These are phyloP conservation scores for Umbilicus rupestris DNA, from an alignment of 164 flowering plant species.

Conservation along the genomic window DNA sequence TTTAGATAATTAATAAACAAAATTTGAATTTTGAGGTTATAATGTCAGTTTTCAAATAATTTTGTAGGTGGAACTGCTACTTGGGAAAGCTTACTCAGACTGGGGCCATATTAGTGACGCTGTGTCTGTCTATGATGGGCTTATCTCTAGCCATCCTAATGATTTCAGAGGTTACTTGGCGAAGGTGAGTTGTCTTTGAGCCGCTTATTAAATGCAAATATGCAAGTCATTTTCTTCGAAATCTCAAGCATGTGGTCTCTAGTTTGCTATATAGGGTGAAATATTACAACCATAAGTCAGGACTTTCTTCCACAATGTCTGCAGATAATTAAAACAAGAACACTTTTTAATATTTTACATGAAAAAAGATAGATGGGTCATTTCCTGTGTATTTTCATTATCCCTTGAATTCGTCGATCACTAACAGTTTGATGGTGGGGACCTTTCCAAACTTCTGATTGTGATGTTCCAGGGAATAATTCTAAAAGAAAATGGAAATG, in stretches of 20 bases:
- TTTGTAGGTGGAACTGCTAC: slow-evolving; percentile 66
- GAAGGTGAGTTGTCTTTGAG: slow-evolving; percentile 41
- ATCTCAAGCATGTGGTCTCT: not conserved
- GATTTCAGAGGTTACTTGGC: slow-evolving; percentile 94
- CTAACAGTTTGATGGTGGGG: not conserved
- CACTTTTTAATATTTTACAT: not conserved
- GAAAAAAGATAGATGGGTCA: not conserved
- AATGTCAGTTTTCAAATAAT: not conserved
- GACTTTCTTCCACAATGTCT: not conserved
- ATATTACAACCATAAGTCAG: not conserved
- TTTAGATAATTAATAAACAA: not conserved
- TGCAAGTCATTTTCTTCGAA: not conserved
- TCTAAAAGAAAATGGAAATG: slow-evolving; percentile 69
- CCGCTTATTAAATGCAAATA: not conserved
- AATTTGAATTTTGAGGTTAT: not conserved
- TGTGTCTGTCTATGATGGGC: slow-evolving; percentile 69
- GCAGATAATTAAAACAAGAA: not conserved
- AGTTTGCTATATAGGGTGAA: not conserved
- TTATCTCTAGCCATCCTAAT: slow-evolving; percentile 63
- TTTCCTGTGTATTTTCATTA: not conserved
- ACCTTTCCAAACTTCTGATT: slow-evolving; percentile 7
- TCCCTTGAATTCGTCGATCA: not conserved
- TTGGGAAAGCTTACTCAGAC: slow-evolving; percentile 92
- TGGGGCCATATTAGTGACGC: slow-evolving; percentile 96
- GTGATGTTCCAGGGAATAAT: slow-evolving; percentile 66